phyloP scores from a whole-genome alignment of 1,139 yeast genomes.

The Kodamaea arcana region DNA sequence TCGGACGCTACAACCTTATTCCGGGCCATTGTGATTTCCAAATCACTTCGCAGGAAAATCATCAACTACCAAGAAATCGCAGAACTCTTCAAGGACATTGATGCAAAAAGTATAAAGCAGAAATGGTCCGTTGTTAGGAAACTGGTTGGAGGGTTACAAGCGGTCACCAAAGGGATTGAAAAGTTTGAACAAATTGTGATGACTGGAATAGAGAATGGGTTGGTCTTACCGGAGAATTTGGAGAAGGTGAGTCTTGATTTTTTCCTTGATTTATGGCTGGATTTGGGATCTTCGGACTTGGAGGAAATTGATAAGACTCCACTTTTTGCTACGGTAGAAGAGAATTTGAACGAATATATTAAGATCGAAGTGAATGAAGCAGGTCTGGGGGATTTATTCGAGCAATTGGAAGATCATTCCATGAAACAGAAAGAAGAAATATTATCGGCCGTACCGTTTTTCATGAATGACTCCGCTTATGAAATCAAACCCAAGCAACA shows the following conservation, averaged over 20 bases:
- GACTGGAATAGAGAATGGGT: slow-evolving; percentile 48
- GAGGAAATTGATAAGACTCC: slow-evolving; percentile 33
- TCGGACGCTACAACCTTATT: slow-evolving; percentile 48
- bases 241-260: slow-evolving; percentile 44
- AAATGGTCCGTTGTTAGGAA: slow-evolving; percentile 63
- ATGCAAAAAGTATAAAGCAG: slow-evolving; percentile 39
- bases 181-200: slow-evolving; percentile 58
- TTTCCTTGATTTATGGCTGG: slow-evolving; percentile 57
- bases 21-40: slow-evolving; percentile 60
- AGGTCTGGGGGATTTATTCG: slow-evolving; percentile 23
- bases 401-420: slow-evolving; percentile 42
- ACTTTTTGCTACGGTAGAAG: slow-evolving; percentile 24
- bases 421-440: slow-evolving; percentile 54
- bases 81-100: slow-evolving; percentile 34
- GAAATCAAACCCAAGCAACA: slow-evolving; percentile 17
- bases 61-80: slow-evolving; percentile 62
- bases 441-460: slow-evolving; percentile 36
- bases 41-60: slow-evolving; percentile 44
- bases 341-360: slow-evolving; percentile 28
- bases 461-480: slow-evolving; percentile 19
- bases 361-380: slow-evolving; percentile 19
- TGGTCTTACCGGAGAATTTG: slow-evolving; percentile 41
- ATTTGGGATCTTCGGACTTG: slow-evolving; percentile 37
- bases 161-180: slow-evolving; percentile 48
- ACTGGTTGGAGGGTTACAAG: slow-evolving; percentile 50